Base-by-base conservation (phyloP, 768 basidiomycete genomes). In the Lanmaoa rubissima region DNA sequence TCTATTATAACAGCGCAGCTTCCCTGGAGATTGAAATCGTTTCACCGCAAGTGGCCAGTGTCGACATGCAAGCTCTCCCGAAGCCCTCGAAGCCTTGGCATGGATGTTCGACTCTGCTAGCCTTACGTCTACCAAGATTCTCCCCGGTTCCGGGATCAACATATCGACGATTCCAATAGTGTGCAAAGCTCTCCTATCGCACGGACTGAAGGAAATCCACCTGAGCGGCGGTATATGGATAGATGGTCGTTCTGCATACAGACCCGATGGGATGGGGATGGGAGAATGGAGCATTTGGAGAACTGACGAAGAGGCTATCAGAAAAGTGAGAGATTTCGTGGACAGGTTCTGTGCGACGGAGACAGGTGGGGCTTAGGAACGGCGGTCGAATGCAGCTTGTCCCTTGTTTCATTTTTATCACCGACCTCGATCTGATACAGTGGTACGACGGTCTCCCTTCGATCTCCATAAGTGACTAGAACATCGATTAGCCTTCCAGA, bases 111-210 rank as follows among this genome's bases (percentile, higher is more conserved):
- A 69, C 36, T 54, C 66, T 17, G 73, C 55, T 9, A 46, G 28
- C 16, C 28, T 3, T 21, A 34, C 54, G 16, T 54, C 68, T 1
- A 51, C 70, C 7, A 53, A 31, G 10, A 79, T 94, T 48, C 80
- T 92, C 59, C 86, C 89, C 3, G 91, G 91, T 5, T 87, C 88
- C 12, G 90, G 91, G 1, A 83, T 93, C 53, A 90, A 87, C 61
- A 67, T 77, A 8, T 63, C 74, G 10, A 90, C 82, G 1, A 72
- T 86, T n/a, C 67, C 73, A 1, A 50, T 61, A 12, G 45, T 93
- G 35, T 73, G 90, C 48, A 63, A 76, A 21, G 61, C 71, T 19
- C 74, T 92, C 38, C 62, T 83, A 24, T 81, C 84, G 0, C 71
- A 78, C 26, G 87, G 86, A 7, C 67, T 90, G 24, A 73, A 72